Evolutionary conservation across 2,329 filamentous ascomycete species (phyloP), one percentile per base, ranked within the genome.

Genomic region (Basipetospora chlamydospora): DNA sequence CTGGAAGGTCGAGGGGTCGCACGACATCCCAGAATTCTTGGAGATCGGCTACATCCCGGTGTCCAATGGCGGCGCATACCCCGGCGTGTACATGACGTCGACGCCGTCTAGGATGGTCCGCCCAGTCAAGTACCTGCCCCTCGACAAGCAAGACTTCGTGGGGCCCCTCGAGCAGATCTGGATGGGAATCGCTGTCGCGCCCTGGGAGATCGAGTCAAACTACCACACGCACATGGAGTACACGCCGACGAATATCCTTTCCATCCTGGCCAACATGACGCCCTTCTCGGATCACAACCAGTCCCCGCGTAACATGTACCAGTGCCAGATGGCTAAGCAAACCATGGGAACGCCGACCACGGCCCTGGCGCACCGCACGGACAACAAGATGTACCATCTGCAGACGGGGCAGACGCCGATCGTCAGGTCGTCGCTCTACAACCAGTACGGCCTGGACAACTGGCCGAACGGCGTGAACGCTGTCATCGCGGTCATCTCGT

Each of bases 241-340:
- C 43, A 90, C 98, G 54, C 92, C 92, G 0, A 98, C 96, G 53
- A 98, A 90, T 2, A 80, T 98, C 34, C 71, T 98, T 10, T 92
- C 92, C 18, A 90, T 90, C 32, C 90, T 98, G 18, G 90, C 90
- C 26, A 90, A 92, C 30, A 66, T 98, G 26, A 98, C 98, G 54
- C 90, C 90, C 4, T 98, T 96, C 52, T 92, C 90, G 6, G 90
- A 98, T 56, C 90, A 98, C 65, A 98, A 98, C 58, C 90, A 98
- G 57, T 98, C 92, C 12, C 90, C 90, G 9, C 73, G 90, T 68
- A 98, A 98, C 55, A 98, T 92, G 1, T 98, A 98, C 52, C 88
- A 96, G 67, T 95, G 88, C 61, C 90, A 90, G 60, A 98, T 98
- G 90, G 90, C 90, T 72, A 98, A 98, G 63, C 90, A 98, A 80